Conservation (phyloP, 2,329 filamentous ascomycete genomes). For the Colletotrichum sp. region DNA sequence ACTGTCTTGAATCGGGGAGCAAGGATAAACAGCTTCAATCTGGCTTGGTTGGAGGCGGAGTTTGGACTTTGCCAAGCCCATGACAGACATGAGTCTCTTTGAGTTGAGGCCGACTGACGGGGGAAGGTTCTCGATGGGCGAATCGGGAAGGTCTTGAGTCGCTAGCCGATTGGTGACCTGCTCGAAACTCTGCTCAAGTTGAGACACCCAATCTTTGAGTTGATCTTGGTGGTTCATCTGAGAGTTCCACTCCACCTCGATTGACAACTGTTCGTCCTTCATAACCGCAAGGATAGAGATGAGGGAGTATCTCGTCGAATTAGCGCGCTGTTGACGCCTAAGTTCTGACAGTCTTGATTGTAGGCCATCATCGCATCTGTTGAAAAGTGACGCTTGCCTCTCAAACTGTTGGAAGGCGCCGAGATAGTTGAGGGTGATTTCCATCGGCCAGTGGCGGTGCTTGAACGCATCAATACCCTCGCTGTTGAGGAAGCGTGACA, state of each 20-base stretch:
- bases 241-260: conserved; percentile 9
- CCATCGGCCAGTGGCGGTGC: conserved; percentile 25
- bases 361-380: background rate
- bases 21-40: background rate
- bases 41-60: background rate
- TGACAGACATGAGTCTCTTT: background rate
- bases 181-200: background rate
- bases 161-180: background rate
- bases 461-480: background rate
- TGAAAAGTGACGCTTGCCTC: conserved; percentile 28
- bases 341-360: background rate
- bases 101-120: background rate
- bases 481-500: background rate
- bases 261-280: background rate
- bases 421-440: conserved; percentile 31
- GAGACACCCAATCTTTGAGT: background rate
- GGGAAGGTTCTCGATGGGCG: background rate
- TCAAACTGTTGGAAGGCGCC: conserved; percentile 34
- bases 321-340: background rate
- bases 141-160: background rate
- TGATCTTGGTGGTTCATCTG: conserved; percentile 1
- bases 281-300: background rate
- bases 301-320: background rate
- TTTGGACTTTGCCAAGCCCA: background rate
- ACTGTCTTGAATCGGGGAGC: conserved; percentile 9